Evolutionary conservation across 345 rosid genomes (phyloP), one percentile per base, ranked within the genome.

Genomic region (Lepidium africanum): DNA sequence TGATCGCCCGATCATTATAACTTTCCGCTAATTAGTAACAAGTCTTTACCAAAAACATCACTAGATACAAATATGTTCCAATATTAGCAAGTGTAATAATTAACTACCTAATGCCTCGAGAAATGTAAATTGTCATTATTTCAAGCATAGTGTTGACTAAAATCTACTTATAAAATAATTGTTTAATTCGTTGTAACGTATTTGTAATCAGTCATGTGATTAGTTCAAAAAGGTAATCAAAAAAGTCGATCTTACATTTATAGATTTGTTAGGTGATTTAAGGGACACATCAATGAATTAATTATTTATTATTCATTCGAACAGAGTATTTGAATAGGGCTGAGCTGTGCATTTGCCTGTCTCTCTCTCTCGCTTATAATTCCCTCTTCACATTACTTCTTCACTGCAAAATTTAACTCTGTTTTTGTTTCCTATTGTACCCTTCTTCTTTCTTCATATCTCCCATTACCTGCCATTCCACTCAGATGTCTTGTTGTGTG

Each of bases 401-500:
- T 21, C 50, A 30, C 73, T 25, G 14, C 23, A 35, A 17, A 10
- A 14, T 56, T 36, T 16, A 37, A 38, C 42, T 27, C 37, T 40
- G 27, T 25, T 25, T 23, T 2, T 36, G 1, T 60, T 49, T 70
- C 69, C 49, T 27, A 38, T 58, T 43, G 25, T 60, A 73, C 43
- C 63, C 54, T 66, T 59, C 40, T 7, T 5, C 67, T 17, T 40
- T 59, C 25, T 73, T 73, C 77, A 50, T 58, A 73, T 65, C 58
- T 73, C 61, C 9, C 53, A 56, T 25, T 40, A 5, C 8, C 36
- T 63, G 21, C 69, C 68, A 62, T 14, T 33, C 45, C 39, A 37
- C 59, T 69, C 47, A 81, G 76, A 86, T 89, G 90, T 81, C 86
- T 85, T 73, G 9, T 59, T 59, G 45, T 67, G 79, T 84, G 89